Base-by-base conservation (phyloP, 2,329 filamentous ascomycete genomes). In the Calonectria crousiana region DNA sequence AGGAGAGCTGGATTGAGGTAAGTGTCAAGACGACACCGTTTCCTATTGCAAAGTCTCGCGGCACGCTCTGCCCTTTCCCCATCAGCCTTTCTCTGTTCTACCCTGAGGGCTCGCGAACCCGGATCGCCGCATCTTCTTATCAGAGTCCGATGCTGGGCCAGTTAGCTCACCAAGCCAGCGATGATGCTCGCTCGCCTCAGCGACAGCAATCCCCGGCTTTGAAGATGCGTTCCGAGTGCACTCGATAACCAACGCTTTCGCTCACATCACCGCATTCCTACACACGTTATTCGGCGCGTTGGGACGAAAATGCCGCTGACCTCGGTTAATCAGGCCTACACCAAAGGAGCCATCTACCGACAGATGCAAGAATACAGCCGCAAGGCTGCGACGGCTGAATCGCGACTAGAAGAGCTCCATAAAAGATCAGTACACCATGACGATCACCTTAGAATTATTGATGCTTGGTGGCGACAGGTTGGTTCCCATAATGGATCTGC, bases 341-440 rank as follows among this genome's bases (percentile, higher is more conserved):
- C 84, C 74, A 99, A 98, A 87, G 97, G 98, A 88, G 97, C 97
- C 77, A 98, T 99, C 84, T 93, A 95, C 81, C 95, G 97, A 73
- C 96, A 98, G 87, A 98, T 99, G 95, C 95, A 95, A 83, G 97
- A 98, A 86, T 98, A 98, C 86, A 98, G 98, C 86, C 93, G 97
- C 80, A 95, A 98, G 84, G 96, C 95, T 83, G 89, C 90, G 72
- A 94, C 94, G 51, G 88, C 97, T 76, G 96, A 98, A 87, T 89
- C 92, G 73, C 94, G 95, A 82, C 88, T 98, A 75, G 93, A 93
- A 82, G 94, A 98, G 78, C 88, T 97, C 76, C 91, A 94, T 77
- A 95, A 95, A 83, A 91, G 92, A 82, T 92, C 94, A 36, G 90
- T 91, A 76, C 92, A 97, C 85, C 95, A 98, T 86, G 95, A 98